Percentiles rank a stretch among this genome's conserved stretches.
phyloP scores from a whole-genome alignment of 2,329 filamentous ascomycete genomes.

The Aspergillus aculeatus region DNA sequence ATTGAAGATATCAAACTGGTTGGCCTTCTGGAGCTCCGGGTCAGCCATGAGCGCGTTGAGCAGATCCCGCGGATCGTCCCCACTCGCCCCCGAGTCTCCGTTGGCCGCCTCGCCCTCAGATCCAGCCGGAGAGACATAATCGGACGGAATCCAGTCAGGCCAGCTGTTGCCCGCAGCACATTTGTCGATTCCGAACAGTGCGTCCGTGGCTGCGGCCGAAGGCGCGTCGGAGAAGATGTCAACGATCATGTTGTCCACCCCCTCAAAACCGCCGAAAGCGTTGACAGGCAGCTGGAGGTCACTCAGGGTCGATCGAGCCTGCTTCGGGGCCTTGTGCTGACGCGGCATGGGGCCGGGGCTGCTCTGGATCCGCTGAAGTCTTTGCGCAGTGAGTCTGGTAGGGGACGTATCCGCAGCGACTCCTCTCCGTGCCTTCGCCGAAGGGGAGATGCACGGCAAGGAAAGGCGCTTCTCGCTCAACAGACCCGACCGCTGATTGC shows the following conservation, averaged over 20 bases:
- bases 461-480: conserved; percentile 36
- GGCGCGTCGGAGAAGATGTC: conserved; percentile 38
- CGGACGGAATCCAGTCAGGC: conserved; percentile 39
- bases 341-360: conserved; percentile 21
- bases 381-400: conserved; percentile 34
- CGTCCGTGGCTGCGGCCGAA: conserved; percentile 25
- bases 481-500: conserved; percentile 49
- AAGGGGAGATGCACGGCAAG: conserved; percentile 39
- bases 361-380: conserved; percentile 34
- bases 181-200: conserved; percentile 32
- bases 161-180: conserved; percentile 28
- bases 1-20: conserved; percentile 32
- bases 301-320: conserved; percentile 20
- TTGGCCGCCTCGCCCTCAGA: conserved; percentile 25
- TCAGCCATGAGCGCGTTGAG: conserved; percentile 39
- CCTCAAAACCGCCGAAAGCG: conserved; percentile 28
- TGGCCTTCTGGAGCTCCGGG: conserved; percentile 30
- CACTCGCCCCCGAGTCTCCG: conserved; percentile 1
- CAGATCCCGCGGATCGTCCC: conserved; percentile 30
- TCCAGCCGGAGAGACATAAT: conserved; percentile 33
- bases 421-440: conserved; percentile 26
- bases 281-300: conserved; percentile 23
- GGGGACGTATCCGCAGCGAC: conserved; percentile 23
- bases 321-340: conserved; percentile 27
- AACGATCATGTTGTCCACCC: conserved; percentile 37